Conservation (phyloP, 371 early-diverging fungal genomes). For the Amoeboaphelidium protococcarum region DNA sequence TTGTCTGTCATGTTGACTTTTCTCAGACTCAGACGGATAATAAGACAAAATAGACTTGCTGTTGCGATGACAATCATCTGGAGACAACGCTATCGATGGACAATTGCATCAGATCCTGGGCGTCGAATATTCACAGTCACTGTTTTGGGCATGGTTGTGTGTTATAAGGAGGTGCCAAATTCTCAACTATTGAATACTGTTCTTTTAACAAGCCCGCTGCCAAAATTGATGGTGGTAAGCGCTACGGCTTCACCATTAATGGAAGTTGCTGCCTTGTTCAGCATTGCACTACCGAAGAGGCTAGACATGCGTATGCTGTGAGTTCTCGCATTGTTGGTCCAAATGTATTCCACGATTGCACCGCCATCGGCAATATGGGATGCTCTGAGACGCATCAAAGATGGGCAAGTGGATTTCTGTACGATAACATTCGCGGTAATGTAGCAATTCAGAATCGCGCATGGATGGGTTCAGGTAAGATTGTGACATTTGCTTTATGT, state of each 20-base stretch:
- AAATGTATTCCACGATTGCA: neutral
- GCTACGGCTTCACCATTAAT: neutral
- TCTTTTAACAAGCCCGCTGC: neutral
- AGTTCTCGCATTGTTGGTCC: neutral
- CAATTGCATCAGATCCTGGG: neutral
- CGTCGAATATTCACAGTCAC: neutral
- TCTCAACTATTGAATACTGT: neutral
- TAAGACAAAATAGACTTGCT: neutral
- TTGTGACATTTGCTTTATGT: too few relatives aligned
- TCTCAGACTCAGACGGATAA: too few relatives aligned
- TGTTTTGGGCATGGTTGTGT: neutral
- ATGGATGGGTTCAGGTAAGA: neutral
- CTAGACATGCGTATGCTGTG: neutral
- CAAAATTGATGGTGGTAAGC: neutral
- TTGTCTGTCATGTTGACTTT: neutral
- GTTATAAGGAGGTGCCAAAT: neutral
- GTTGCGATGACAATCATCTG: neutral
- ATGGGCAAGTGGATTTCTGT: neutral
- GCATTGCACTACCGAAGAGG: neutral
- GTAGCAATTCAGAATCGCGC: neutral
- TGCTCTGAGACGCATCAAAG: neutral
- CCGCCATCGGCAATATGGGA: neutral
- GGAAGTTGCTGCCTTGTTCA: neutral
- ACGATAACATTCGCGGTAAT: neutral
- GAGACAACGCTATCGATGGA: neutral